Conservation (phyloP, 2,329 filamentous ascomycete species). For the Diaporthe longicolla region DNA sequence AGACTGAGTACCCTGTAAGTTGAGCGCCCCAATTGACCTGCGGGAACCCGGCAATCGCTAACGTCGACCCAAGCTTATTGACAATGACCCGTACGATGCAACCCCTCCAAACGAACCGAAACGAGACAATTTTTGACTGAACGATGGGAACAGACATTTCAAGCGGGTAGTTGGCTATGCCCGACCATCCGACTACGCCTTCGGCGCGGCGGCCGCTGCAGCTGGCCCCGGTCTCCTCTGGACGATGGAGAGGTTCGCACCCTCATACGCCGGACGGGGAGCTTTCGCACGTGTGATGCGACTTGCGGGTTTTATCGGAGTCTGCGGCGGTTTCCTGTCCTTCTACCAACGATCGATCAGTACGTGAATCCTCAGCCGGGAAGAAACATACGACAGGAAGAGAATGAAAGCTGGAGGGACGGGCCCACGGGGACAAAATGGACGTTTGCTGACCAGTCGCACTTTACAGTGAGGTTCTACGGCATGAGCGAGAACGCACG, state of each 20-base stretch:
- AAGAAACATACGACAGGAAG: not conserved
- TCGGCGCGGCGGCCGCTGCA: constrained; percentile 77
- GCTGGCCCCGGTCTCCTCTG: constrained; percentile 81
- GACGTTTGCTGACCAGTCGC: constrained; percentile 28
- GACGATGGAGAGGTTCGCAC: constrained; percentile 86
- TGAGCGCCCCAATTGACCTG: constrained; percentile 45
- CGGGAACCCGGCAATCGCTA: constrained; percentile 44
- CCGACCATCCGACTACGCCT: constrained; percentile 84
- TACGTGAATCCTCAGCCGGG: constrained; percentile 65
- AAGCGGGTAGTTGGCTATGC: constrained; percentile 91
- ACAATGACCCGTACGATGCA: constrained; percentile 91
- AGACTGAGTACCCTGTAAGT: constrained; percentile 90
- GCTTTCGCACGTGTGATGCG: constrained; percentile 89
- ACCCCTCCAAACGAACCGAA: constrained; percentile 30
- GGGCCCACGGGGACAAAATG: no score
- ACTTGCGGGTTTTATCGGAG: constrained; percentile 78
- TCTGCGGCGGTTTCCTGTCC: constrained; percentile 84
- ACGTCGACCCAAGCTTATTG: constrained; percentile 81
- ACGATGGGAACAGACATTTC: constrained; percentile 77
- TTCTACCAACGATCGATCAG: constrained; percentile 87
- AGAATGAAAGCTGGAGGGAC: not conserved
- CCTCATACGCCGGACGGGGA: constrained; percentile 85
- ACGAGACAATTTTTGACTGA: not conserved
- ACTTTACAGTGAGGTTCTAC: constrained; percentile 86
- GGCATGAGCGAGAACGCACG: constrained; percentile 92